Conservation (phyloP, 2,329 filamentous ascomycete species). For the Arthrinium phaeospermum region DNA sequence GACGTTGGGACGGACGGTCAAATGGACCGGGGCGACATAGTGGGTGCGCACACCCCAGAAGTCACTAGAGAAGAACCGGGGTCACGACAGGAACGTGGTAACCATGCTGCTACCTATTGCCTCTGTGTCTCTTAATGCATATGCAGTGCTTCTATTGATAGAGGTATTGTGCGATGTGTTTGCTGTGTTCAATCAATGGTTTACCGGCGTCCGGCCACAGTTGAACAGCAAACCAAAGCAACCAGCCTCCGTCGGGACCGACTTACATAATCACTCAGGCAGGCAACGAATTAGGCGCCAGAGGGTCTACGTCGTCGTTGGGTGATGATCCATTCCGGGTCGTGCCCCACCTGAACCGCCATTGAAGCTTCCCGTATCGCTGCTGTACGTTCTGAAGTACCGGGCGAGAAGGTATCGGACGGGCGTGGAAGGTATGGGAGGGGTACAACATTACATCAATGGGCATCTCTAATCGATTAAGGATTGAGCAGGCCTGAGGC, state of each 20-base stretch:
- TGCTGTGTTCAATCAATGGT: neutral
- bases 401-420: neutral
- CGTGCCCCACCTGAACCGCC: constrained; percentile 3
- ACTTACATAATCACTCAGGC: neutral
- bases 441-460: neutral
- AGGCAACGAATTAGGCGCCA: neutral
- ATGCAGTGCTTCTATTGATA: neutral
- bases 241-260: neutral
- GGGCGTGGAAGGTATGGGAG: neutral
- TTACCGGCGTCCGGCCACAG: neutral
- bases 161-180: neutral
- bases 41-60: neutral
- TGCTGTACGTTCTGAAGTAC: neutral
- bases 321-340: neutral
- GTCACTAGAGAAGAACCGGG: neutral
- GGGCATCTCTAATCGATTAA: neutral
- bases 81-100: neutral
- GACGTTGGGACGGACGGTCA: neutral
- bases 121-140: neutral
- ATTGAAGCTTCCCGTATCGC: constrained; percentile 15
- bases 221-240: neutral
- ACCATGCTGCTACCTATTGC: neutral
- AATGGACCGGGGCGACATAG: neutral
- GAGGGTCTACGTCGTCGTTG: neutral
- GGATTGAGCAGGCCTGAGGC: neutral